A percentile compares a stretch with the other conserved stretches of the same genome.
Evolutionary conservation across 2,329 filamentous ascomycete genomes (phyloP).

Genomic region (Colletotrichum caudatum): DNA sequence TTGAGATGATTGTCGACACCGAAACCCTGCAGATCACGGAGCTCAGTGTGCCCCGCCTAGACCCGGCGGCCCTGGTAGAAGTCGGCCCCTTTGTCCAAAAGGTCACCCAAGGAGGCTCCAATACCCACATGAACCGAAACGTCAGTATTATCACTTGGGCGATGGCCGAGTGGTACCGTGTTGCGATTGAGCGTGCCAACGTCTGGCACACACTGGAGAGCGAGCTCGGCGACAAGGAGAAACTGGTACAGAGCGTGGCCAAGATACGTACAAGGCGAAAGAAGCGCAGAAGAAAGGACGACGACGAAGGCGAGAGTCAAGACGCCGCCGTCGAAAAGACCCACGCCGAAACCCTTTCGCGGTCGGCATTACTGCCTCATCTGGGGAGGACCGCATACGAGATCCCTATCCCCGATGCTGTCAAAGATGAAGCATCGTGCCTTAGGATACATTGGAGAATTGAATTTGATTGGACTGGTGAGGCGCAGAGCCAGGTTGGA

Average conservation of each 20-base stretch:
- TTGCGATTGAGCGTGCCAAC: slow-evolving; percentile 70
- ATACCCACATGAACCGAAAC: slow-evolving; percentile 65
- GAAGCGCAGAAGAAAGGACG: slow-evolving; percentile 43
- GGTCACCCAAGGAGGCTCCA: slow-evolving; percentile 53
- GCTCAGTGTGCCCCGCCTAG: slow-evolving; percentile 66
- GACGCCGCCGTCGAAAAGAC: slow-evolving; percentile 36
- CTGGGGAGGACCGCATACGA: slow-evolving; percentile 65
- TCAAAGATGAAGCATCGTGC: slow-evolving; percentile 53
- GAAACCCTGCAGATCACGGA: slow-evolving; percentile 62
- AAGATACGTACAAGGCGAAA: slow-evolving; percentile 47
- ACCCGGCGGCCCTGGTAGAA: slow-evolving; percentile 69
- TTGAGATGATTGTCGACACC: slow-evolving; percentile 71
- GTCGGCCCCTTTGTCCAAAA: slow-evolving; percentile 65
- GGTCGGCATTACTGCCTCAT: slow-evolving; percentile 64
- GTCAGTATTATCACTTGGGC: slow-evolving; percentile 73
- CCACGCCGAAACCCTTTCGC: slow-evolving; percentile 33
- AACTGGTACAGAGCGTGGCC: slow-evolving; percentile 48
- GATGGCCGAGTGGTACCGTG: slow-evolving; percentile 75
- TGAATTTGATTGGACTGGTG: slow-evolving; percentile 78
- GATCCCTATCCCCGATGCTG: slow-evolving; percentile 54
- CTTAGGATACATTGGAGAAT: slow-evolving; percentile 73
- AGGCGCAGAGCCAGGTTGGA: slow-evolving; percentile 70
- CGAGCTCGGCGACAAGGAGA: slow-evolving; percentile 57
- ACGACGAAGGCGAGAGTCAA: slow-evolving; percentile 40
- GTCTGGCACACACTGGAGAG: slow-evolving; percentile 70